Evolutionary conservation across 148 eudicot genomes (phyloP).

Genomic region (Chenopodium formosanum): DNA sequence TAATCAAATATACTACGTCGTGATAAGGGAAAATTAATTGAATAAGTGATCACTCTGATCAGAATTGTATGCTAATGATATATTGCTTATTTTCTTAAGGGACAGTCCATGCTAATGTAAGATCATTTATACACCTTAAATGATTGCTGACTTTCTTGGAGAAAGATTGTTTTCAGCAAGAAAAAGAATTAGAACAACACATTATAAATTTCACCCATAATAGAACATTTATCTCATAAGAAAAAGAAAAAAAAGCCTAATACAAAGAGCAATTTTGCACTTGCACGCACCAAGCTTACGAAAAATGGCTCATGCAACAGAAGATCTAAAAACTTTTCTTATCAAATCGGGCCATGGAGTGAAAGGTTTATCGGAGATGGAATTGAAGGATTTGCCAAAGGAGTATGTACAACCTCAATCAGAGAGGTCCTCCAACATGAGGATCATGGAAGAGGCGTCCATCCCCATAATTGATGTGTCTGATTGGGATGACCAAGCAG

Average conservation of each 20-base stretch:
- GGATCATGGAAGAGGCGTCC: slow-evolving; percentile 29
- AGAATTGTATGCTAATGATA: too few relatives aligned
- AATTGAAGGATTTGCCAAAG: slow-evolving; percentile 33
- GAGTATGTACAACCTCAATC: slow-evolving; percentile 49
- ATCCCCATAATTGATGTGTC: slow-evolving; percentile 54
- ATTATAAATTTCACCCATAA: too few relatives aligned
- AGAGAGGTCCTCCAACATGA: slow-evolving; percentile 34
- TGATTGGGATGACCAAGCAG: slow-evolving; percentile 35
- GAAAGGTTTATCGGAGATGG: slow-evolving; percentile 47
- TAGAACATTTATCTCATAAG: too few relatives aligned
- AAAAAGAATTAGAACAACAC: too few relatives aligned
- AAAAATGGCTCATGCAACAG: slow-evolving; percentile 22
- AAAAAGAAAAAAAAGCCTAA: too few relatives aligned
- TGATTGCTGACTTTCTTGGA: neutral
- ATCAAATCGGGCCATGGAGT: slow-evolving; percentile 43
- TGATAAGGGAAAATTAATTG: too few relatives aligned
- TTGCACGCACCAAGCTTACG: too few relatives aligned
- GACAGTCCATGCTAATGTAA: neutral
- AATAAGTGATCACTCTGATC: too few relatives aligned
- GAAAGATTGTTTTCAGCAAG: neutral
- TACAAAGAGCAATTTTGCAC: too few relatives aligned
- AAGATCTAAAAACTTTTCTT: slow-evolving; percentile 28
- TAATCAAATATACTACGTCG: too few relatives aligned
- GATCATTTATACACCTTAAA: neutral
- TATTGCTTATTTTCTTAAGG: neutral